phyloP scores from a whole-genome alignment of 1,284 basidiomycete species.

The Pterula multifida region DNA sequence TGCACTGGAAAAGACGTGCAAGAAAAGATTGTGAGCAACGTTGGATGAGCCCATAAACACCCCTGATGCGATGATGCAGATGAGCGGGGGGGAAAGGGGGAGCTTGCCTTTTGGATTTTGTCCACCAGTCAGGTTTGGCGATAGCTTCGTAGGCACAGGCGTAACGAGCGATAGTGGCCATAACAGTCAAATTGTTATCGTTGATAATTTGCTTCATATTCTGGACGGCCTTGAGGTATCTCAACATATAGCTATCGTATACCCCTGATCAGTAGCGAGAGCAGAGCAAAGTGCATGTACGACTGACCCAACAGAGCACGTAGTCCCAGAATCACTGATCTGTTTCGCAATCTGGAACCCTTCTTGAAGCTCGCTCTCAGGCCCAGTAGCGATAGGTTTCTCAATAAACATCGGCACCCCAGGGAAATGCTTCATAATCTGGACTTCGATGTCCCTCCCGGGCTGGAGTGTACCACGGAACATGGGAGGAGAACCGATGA shows the following conservation, averaged over 20 bases:
- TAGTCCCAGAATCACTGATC: slow-evolving; percentile 57
- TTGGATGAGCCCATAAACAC: neutral
- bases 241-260: slow-evolving; percentile 81
- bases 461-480: slow-evolving; percentile 75
- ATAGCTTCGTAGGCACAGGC: slow-evolving; percentile 89
- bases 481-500: slow-evolving; percentile 89
- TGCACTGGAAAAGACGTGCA: slow-evolving; percentile 40
- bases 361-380: slow-evolving; percentile 55
- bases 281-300: no score
- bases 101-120: slow-evolving; percentile 72
- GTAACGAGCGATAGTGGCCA: slow-evolving; percentile 94
- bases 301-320: slow-evolving; percentile 87
- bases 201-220: slow-evolving; percentile 97
- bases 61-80: no score
- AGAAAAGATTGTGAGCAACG: neutral
- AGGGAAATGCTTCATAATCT: slow-evolving; percentile 85
- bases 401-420: slow-evolving; percentile 89
- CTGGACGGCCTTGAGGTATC: slow-evolving; percentile 91
- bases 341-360: slow-evolving; percentile 55
- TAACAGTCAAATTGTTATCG: slow-evolving; percentile 92
- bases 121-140: slow-evolving; percentile 94
- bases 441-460: slow-evolving; percentile 83
- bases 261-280: no score
- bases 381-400: slow-evolving; percentile 87
- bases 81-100: neutral